Conservation (phyloP, 2,329 filamentous ascomycete genomes). For the Coniochaeta prunicola region DNA sequence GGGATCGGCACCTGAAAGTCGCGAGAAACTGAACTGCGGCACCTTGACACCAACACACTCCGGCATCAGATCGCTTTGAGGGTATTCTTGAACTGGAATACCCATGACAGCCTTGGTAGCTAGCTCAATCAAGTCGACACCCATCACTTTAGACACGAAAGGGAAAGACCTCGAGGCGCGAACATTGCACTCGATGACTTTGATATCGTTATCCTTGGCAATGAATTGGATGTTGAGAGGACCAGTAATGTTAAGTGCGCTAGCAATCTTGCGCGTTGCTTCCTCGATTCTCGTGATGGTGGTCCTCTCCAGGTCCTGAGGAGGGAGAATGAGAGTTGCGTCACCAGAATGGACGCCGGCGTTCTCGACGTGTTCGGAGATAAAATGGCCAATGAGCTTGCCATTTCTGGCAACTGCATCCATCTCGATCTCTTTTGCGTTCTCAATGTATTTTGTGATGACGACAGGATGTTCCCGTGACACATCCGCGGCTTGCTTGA, state of each 20-base stretch:
- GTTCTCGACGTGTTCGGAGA: conserved; percentile 98
- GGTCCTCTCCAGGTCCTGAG: conserved; percentile 83
- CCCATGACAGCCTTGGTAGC: conserved; percentile 95
- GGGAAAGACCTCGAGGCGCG: conserved; percentile 94
- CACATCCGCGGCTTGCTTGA: conserved; percentile 86
- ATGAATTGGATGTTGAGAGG: conserved; percentile 99
- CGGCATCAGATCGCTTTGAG: conserved; percentile 64
- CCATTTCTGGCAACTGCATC: conserved; percentile 91
- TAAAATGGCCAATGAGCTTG: conserved; percentile 87
- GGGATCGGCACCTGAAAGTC: conserved; percentile 90
- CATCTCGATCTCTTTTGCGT: conserved; percentile 99
- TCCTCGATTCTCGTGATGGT: conserved; percentile 90
- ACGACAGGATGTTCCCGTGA: conserved; percentile 95
- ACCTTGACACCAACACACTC: conserved; percentile 96
- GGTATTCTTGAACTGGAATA: conserved; percentile 75
- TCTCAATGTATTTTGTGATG: conserved; percentile 99
- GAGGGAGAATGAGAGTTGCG: conserved; percentile 88
- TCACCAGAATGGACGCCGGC: conserved; percentile 98
- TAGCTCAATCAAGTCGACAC: conserved; percentile 95
- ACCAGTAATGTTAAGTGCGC: conserved; percentile 89
- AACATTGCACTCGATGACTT: conserved; percentile 99
- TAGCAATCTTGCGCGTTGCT: conserved; percentile 90
- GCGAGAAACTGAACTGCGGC: conserved; percentile 97
- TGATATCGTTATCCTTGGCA: conserved; percentile 98
- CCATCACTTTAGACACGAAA: conserved; percentile 98